Percentiles rank a stretch among this genome's conserved stretches.
Conservation (phyloP, 345 rosid species). For the Eucalyptus pauciflora region DNA sequence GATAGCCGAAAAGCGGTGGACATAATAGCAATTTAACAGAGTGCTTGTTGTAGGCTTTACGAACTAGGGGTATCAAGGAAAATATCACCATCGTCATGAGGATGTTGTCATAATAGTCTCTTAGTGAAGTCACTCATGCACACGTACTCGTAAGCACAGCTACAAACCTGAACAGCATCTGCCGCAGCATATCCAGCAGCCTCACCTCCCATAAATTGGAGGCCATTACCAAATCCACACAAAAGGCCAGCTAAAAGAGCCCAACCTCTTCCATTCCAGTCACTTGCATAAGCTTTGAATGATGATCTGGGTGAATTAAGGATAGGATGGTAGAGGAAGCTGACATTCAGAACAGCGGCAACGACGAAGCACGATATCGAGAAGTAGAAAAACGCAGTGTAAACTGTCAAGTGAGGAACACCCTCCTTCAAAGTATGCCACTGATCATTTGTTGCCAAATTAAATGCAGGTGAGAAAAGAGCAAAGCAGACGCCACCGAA, state of each 20-base stretch:
- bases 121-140: background rate
- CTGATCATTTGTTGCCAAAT: conserved; percentile 81
- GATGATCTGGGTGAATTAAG: conserved; percentile 51
- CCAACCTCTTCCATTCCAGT: conserved; percentile 81
- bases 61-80: background rate
- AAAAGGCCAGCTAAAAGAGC: conserved; percentile 75
- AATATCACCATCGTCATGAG: background rate
- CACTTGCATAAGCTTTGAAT: conserved; percentile 42
- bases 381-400: conserved; percentile 84
- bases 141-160: background rate
- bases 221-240: conserved; percentile 80
- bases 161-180: conserved; percentile 65
- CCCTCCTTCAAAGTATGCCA: conserved; percentile 61
- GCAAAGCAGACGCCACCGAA: conserved; percentile 67
- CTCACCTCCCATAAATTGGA: conserved; percentile 86
- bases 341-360: conserved; percentile 42
- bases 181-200: conserved; percentile 94
- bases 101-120: background rate
- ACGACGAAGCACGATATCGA: conserved; percentile 51
- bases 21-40: background rate
- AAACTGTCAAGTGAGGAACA: conserved; percentile 55
- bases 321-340: conserved; percentile 53
- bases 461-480: conserved; percentile 79
- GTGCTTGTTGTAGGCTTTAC: background rate
- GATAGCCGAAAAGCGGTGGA: background rate